Conservation (phyloP, 371 early-diverging fungal species). For the Vairimorpha necatrix region DNA sequence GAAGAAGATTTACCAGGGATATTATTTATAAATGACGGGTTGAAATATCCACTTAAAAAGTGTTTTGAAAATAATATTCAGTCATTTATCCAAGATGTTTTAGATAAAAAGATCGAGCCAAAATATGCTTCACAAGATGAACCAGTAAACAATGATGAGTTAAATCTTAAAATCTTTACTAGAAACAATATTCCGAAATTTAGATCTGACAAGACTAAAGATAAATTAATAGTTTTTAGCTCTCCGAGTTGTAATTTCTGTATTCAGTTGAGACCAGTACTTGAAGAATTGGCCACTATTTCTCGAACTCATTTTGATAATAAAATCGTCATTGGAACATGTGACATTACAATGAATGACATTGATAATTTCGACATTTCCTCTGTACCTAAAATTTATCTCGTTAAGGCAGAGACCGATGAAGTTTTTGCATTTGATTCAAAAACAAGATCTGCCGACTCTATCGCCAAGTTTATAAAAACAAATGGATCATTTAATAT, state of each 20-base stretch:
- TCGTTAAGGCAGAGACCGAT: slow-evolving; percentile 33
- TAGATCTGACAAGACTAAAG: slow-evolving; percentile 20
- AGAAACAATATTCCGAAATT: slow-evolving; percentile 22
- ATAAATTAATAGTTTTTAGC: slow-evolving; percentile 47
- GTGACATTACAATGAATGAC: slow-evolving; percentile 51
- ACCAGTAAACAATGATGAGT: slow-evolving; percentile 47
- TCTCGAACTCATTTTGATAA: slow-evolving; percentile 9
- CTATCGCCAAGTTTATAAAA: slow-evolving; percentile 18
- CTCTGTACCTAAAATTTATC: slow-evolving; percentile 44
- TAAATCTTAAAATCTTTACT: slow-evolving; percentile 41
- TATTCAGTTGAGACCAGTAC: slow-evolving; percentile 38
- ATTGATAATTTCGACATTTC: slow-evolving; percentile 31
- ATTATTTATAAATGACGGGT: slow-evolving; percentile 26
- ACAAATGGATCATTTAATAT: background rate
- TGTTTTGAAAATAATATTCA: slow-evolving; percentile 15
- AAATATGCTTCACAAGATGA: slow-evolving; percentile 22
- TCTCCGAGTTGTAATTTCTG: slow-evolving; percentile 50
- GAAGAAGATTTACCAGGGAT: slow-evolving; percentile 50
- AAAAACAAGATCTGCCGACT: slow-evolving; percentile 3
- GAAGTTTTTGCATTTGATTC: slow-evolving; percentile 17
- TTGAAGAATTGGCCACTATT: slow-evolving; percentile 37
- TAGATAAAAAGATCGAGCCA: slow-evolving; percentile 11
- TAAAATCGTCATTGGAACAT: slow-evolving; percentile 37
- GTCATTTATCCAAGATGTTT: slow-evolving; percentile 27
- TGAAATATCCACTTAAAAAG: slow-evolving; percentile 43